Evolutionary conservation across 2,329 filamentous ascomycete genomes (phyloP), one percentile per base, ranked within the genome.

Genomic region (Purpureocillium takamizusanense): DNA sequence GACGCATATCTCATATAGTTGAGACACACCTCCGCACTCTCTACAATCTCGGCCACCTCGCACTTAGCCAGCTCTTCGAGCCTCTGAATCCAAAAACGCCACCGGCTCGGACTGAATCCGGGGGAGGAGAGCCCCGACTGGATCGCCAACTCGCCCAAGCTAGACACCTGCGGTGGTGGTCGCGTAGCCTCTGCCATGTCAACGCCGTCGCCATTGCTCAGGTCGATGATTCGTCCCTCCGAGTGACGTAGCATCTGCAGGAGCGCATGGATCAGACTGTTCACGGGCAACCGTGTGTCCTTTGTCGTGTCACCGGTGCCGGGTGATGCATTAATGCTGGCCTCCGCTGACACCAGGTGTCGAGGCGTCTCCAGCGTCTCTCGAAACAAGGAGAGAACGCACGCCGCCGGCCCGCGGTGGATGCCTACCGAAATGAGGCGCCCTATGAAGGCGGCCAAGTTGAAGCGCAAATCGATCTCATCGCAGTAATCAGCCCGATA

Each of bases 71-170:
- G n/a, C 18, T 33, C 14, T 30, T 33, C 30, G 13, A 38, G 36
- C 21, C 36, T 38, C 31, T 33, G 36, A n/a, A 38, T 32, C 36
- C 36, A 38, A 21, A 38, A 38, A 8, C 21, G 17, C 36, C 36
- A 38, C 25, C 36, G 18, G n/a, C 15, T 21, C 10, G 36, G 18
- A 18, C 36, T 38, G 30, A 38, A 38, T 31, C 36, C 36, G 1
- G 18, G 17, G 7, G 17, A 25, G 29, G 21, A 14, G 31, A 32
- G 36, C 15, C 36, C 36, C 10, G 36, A 15, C 18, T 33, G 18
- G 12, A 32, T 31, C 16, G 36, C 36, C 4, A 38, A 15, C 13
- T 32, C 30, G 14, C 34, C 25, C 12, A 36, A 28, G 28, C 34
- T 16, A 28, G 34, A 29, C 16, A 36, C 4, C 14, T 16, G 34